Evolutionary conservation across 768 basidiomycete species (phyloP).

Genomic region (Calocybe indica): DNA sequence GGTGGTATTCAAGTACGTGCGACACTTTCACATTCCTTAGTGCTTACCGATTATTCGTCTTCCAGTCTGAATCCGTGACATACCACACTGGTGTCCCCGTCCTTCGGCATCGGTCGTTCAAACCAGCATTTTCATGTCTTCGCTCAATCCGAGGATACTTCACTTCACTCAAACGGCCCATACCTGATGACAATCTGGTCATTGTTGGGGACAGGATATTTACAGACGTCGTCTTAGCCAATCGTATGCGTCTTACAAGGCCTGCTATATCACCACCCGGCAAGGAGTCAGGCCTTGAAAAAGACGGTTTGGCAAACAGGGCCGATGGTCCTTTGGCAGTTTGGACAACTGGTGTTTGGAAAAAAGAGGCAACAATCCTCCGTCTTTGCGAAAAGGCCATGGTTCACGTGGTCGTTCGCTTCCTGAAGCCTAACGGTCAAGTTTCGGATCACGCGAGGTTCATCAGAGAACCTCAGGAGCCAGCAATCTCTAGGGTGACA

Average conservation of each 20-base stretch:
- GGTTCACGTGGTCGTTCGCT: constrained; percentile 29
- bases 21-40: neutral
- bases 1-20: constrained; percentile 72
- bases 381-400: constrained; percentile 53
- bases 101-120: constrained; percentile 66
- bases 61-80: constrained; percentile 82
- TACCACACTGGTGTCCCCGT: constrained; percentile 77
- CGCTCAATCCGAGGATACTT: constrained; percentile 72
- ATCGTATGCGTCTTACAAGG: constrained; percentile 48
- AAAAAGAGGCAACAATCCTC: constrained; percentile 55
- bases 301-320: constrained; percentile 8
- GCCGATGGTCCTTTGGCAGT: constrained; percentile 52
- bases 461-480: too few species aligned
- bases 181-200: constrained; percentile 61
- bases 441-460: too few species aligned
- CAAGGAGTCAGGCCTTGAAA: constrained; percentile 19
- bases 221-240: constrained; percentile 86
- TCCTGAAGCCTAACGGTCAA: too few species aligned
- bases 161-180: constrained; percentile 44
- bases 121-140: constrained; percentile 80
- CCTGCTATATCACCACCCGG: constrained; percentile 19
- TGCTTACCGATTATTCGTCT: constrained; percentile 1
- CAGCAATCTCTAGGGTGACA: too few species aligned
- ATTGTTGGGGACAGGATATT: constrained; percentile 90
- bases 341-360: constrained; percentile 70